A percentile compares a stretch with the other conserved stretches of the same genome.
phyloP scores from a whole-genome alignment of 2,329 filamentous ascomycete species.

The Epichloe brachyelytri region DNA sequence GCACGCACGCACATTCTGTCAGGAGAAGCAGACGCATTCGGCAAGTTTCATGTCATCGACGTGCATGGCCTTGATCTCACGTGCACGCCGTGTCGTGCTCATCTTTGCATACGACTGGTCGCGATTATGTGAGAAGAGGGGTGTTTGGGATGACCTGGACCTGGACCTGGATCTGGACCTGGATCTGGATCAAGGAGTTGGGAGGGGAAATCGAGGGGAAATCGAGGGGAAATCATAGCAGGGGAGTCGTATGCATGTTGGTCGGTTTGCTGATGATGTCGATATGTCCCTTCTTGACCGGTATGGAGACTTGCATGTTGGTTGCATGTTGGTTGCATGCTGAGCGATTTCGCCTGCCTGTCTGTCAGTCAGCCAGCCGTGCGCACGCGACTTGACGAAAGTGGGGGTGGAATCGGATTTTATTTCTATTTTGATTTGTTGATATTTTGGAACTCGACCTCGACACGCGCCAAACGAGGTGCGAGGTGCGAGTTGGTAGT shows the following conservation, averaged over 20 bases:
- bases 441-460: neutral
- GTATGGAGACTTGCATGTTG: neutral
- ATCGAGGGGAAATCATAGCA: too few relatives aligned
- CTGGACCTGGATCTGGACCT: too few relatives aligned
- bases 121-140: neutral
- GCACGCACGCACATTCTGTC: neutral
- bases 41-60: neutral
- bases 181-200: too few relatives aligned
- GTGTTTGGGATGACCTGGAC: neutral
- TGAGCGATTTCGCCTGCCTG: too few relatives aligned
- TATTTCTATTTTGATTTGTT: neutral
- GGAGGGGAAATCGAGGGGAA: too few relatives aligned
- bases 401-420: neutral
- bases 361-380: neutral
- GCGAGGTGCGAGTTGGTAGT: too few relatives aligned
- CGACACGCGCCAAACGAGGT: too few relatives aligned
- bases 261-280: neutral
- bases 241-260: neutral
- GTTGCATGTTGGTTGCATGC: neutral
- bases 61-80: neutral
- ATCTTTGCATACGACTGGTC: neutral
- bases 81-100: neutral
- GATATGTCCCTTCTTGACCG: neutral
- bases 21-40: neutral
- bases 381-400: neutral